Evolutionary conservation across 805 yeast genomes (phyloP), one percentile per base, ranked within the genome.

Genomic region (Monosporozyma servazzii): DNA sequence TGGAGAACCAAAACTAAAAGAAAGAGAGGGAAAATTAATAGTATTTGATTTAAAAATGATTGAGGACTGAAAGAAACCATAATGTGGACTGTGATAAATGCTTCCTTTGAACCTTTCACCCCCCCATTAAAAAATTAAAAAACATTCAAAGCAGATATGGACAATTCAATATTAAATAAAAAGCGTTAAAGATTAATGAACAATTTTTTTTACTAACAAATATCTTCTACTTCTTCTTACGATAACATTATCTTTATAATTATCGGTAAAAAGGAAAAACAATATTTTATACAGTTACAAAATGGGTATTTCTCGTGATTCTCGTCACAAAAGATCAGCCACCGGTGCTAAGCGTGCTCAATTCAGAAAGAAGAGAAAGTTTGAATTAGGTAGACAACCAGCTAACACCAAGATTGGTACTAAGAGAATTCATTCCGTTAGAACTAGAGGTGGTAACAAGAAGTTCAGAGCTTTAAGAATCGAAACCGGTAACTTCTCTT

Each of bases 281-380:
- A 29, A 3, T 11, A 13, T 23, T 41, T 41, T 41, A 41, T 47
- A 45, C 48, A 55, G 58, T 51, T 52, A 58, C 73, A 86, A 76
- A 76, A 93, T 93, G 99, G 98, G 99, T 90, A 93, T 93, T 86
- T 90, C 98, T 79, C 91, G 99, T 84, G 98, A 93, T 84, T 91
- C 99, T 78, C 96, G 97, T 81, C 99, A 93, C 89, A 93, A 93
- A 88, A 95, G 99, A 80, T 79, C 97, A 71, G 96, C 95, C 78
- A 90, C 99, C 74, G 99, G 99, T 86, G 99, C 99, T 75, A 90
- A 89, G 80, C 90, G 97, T 80, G 98, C 98, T 78, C 96, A 89
- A 79, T 88, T 85, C 95, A 91, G 99, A 89, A 93, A 93, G 91
- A 93, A 93, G 96, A 84, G 99, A 85, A 93, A 93, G 95, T 93